Percentiles rank a stretch among this genome's conserved stretches.
Conservation (phyloP, 257 asterid species). For the Solanum gracilifrons region DNA sequence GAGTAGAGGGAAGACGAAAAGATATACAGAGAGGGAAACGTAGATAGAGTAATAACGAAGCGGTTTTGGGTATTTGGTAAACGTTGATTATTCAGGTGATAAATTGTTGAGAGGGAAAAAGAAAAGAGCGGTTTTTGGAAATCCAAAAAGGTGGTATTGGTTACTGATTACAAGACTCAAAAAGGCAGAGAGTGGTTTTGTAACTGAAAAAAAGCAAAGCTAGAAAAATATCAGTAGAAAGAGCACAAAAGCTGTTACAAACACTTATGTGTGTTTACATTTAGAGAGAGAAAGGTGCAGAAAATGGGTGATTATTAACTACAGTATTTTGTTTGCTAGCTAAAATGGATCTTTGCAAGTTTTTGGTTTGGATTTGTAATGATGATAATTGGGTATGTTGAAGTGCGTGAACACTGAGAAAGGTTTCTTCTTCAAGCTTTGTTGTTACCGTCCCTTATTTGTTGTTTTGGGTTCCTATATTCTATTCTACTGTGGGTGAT, state of each 20-base stretch:
- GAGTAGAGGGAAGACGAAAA: not conserved
- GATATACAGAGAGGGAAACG: not conserved
- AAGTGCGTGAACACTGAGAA: conserved; percentile 20
- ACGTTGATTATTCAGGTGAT: conserved; percentile 22
- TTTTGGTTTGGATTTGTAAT: conserved; percentile 25
- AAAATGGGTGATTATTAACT: conserved; percentile 11
- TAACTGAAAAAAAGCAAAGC: conserved; percentile 66
- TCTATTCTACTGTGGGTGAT: not conserved
- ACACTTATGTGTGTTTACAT: conserved; percentile 2
- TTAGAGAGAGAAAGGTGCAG: conserved; percentile 11
- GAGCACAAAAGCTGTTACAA: conserved; percentile 27
- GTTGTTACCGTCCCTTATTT: not conserved
- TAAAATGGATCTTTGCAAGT: conserved; percentile 15
- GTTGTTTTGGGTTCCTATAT: not conserved
- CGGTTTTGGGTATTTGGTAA: conserved; percentile 20
- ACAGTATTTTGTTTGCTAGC: conserved; percentile 20
- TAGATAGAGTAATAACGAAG: not conserved
- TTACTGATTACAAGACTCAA: conserved; percentile 31
- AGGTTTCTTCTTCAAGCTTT: conserved; percentile 15
- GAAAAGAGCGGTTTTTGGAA: conserved; percentile 1
- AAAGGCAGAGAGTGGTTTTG: conserved; percentile 39
- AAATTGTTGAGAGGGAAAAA: not conserved
- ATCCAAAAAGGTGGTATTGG: conserved; percentile 25
- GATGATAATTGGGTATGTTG: conserved; percentile 32
- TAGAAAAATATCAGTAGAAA: not conserved